Evolutionary conservation across 805 yeast genomes (phyloP).

Genomic region (Candida silvatica): DNA sequence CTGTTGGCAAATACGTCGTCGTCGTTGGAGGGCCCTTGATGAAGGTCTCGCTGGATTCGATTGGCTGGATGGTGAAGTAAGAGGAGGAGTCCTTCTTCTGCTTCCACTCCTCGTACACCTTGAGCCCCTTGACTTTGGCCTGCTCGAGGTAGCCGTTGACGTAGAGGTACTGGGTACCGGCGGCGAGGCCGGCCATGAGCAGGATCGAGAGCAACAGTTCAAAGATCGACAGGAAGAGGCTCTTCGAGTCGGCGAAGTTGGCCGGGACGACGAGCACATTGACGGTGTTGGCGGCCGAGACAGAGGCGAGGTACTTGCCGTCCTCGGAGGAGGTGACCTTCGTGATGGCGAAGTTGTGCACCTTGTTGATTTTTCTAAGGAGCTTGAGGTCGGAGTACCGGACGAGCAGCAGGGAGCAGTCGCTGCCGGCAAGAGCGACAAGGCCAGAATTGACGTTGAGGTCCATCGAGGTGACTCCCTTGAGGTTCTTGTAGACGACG

Average conservation of each 20-base stretch:
- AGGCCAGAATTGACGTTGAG: constrained; percentile 28
- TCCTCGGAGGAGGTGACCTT: constrained; percentile 59
- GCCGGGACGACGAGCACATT: constrained; percentile 54
- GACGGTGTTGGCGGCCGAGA: constrained; percentile 70
- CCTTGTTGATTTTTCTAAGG: constrained; percentile 43
- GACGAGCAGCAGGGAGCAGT: constrained; percentile 55
- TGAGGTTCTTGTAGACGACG: constrained; percentile 37
- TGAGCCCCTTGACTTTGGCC: constrained; percentile 12
- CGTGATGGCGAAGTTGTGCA: constrained; percentile 76
- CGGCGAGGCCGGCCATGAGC: constrained; percentile 16
- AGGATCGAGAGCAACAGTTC: constrained; percentile 19
- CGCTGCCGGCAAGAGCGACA: constrained; percentile 54
- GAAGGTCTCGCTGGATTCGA: constrained; percentile 7
- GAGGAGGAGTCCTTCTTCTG: constrained; percentile 24
- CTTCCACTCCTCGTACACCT: constrained; percentile 16
- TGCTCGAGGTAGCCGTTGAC: constrained; percentile 20
- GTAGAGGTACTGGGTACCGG: constrained; percentile 20
- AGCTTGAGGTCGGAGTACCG: constrained; percentile 42
- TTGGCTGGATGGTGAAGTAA: constrained; percentile 26
- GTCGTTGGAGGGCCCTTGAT: constrained; percentile 4
- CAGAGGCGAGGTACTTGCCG: constrained; percentile 60
- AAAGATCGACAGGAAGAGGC: constrained; percentile 21
- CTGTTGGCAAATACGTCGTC: constrained; percentile 4
- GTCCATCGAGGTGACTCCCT: constrained; percentile 50
- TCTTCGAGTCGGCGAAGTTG: constrained; percentile 32